Evolutionary conservation across 2,329 filamentous ascomycete genomes (phyloP), one percentile per base, ranked within the genome.

Genomic region (Parascedosporium putredinis): DNA sequence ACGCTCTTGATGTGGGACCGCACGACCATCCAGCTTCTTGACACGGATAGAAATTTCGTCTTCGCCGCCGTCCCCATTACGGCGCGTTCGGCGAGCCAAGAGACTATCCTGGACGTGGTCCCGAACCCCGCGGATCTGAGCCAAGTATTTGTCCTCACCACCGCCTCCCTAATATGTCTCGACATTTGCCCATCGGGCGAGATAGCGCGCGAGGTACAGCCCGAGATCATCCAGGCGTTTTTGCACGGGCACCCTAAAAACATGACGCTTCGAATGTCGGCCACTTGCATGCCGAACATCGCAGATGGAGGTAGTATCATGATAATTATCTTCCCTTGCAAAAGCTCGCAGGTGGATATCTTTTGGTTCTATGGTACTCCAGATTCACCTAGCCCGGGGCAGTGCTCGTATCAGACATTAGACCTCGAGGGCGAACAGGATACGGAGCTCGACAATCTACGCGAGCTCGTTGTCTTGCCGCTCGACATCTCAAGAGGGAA

Each of bases 381-480:
- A 8, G 24, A 22, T n/a, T 2, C 22, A 8, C 9, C 14, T 18
- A 23, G 36, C n/a, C 36, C 24, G 18, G 34, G n/a, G 4, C 47
- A 42, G 25, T 22, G 22, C 18, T 49, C 47, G 8, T 20, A 49
- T 20, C 47, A 49, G 25, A 23, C 43, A 22, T 36, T 42, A 9
- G 54, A 52, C 6, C 50, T 66, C 5, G 58, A 59, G 8, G 51
- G 54, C 12, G 50, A 52, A 12, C 51, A 50, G 2, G 47, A 52
- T 14, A 38, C 45, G 2, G 22, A 51, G 4, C 33, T 44, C 4
- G 52, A 55, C 9, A 25, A 31, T 9, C 53, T 63, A 2, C 58
- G 62, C 34, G 56, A 55, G 8, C 53, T 67, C 2, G 56, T 55
- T 18, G 57, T 68, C 2, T 57, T 59, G 14, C 61, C 53, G 12